A percentile compares a stretch with the other conserved stretches of the same genome.
Evolutionary conservation across 257 asterid species (phyloP).

Genomic region (Solanum phureja): DNA sequence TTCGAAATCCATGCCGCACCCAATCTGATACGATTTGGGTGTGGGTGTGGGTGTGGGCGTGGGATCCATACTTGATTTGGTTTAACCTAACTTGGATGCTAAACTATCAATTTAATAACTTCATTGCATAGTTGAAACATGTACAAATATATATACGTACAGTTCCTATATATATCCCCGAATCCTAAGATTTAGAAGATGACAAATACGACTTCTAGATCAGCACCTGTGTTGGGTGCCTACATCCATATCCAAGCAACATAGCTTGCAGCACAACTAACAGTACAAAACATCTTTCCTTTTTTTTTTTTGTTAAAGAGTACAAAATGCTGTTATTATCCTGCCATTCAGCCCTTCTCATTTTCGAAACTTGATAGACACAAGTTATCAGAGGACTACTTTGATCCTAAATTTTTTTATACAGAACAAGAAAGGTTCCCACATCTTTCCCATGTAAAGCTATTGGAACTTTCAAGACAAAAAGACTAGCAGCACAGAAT

Average conservation of each 20-base stretch:
- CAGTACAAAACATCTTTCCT: background rate
- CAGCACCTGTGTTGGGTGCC: background rate
- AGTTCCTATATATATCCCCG: background rate
- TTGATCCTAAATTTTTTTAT: background rate
- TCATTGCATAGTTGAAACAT: background rate
- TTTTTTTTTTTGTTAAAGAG: background rate
- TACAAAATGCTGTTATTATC: background rate
- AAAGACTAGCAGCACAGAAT: background rate
- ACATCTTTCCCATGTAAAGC: background rate
- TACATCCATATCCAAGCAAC: background rate
- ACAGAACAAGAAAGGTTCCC: background rate
- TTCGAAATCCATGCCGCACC: background rate
- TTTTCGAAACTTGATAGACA: background rate
- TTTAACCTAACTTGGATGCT: background rate
- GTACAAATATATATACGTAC: background rate
- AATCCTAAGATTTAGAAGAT: background rate
- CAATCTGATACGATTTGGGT: background rate
- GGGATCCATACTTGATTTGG: background rate
- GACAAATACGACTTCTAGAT: background rate
- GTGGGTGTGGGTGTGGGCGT: background rate
- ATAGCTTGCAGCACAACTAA: background rate
- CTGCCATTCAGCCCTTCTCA: background rate
- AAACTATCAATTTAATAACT: background rate
- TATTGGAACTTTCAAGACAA: background rate
- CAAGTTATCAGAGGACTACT: background rate